Conservation (phyloP, 306 rosid genomes). For the Vigna reflexopilosa region DNA sequence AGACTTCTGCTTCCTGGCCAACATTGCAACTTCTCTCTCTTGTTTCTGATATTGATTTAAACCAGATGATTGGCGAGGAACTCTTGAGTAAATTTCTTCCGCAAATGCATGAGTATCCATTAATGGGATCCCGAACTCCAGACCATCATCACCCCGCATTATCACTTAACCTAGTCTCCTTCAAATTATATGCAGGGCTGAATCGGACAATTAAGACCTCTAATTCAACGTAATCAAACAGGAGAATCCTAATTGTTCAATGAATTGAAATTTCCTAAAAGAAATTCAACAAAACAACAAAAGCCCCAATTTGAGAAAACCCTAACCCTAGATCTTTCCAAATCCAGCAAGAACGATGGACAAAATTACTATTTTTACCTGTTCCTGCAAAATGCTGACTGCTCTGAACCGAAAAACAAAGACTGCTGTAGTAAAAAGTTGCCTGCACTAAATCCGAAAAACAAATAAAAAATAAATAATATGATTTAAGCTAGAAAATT, state of each 20-base stretch:
- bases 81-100: too few species aligned
- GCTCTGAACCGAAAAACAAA: too few species aligned
- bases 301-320: constrained; percentile 62
- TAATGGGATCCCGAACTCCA: too few species aligned
- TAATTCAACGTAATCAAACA: constrained; percentile 22
- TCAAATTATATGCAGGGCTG: constrained; percentile 43
- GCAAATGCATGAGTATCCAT: too few species aligned
- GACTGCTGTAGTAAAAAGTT: too few species aligned
- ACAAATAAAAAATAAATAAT: too few species aligned
- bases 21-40: too few species aligned
- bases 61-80: neutral
- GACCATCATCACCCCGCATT: too few species aligned
- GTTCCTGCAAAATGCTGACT: too few species aligned
- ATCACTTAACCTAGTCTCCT: neutral
- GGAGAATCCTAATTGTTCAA: constrained; percentile 7
- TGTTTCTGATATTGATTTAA: constrained; percentile 25
- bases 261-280: constrained; percentile 48
- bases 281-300: constrained; percentile 46
- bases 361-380: constrained; percentile 27
- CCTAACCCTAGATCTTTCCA: constrained; percentile 64
- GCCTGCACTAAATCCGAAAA: too few species aligned
- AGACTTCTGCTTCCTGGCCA: too few species aligned
- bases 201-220: constrained; percentile 35
- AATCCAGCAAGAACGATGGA: neutral
- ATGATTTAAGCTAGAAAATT: too few species aligned